Conservation (phyloP, 2,329 filamentous ascomycete species). For the Fusarium tupiense region DNA sequence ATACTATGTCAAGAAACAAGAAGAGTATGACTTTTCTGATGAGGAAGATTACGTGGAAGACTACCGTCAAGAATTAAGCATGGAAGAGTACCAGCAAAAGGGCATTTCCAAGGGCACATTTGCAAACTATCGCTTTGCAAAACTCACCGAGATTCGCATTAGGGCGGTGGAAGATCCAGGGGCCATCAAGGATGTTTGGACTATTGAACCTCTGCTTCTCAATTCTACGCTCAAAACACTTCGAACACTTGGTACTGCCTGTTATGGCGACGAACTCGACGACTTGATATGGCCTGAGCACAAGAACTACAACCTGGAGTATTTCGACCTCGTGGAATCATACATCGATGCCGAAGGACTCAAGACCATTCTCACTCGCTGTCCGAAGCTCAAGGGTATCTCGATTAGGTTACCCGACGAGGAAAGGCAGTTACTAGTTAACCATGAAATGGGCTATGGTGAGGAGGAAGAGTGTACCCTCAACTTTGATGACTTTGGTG, state of each 20-base stretch:
- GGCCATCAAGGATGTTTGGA: rapidly evolving
- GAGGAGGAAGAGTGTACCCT: rapidly evolving
- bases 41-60: rapidly evolving
- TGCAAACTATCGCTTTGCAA: background rate
- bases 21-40: background rate
- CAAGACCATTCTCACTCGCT: background rate
- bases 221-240: background rate
- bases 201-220: background rate
- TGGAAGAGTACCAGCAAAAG: background rate
- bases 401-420: background rate
- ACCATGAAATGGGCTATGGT: background rate
- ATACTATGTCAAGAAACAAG: background rate
- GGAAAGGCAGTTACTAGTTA: rapidly evolving
- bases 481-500: background rate
- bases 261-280: background rate
- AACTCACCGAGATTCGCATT: slow-evolving; percentile 7
- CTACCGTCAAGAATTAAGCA: rapidly evolving
- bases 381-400: background rate
- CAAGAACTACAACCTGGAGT: background rate
- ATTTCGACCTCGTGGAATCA: background rate
- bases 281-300: rapidly evolving
- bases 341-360: background rate
- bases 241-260: background rate
- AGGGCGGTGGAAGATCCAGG: rapidly evolving
- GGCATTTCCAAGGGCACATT: rapidly evolving